Evolutionary conservation across 164 flowering plant species (phyloP), one percentile per base, ranked within the genome.

Genomic region (Chimonanthus salicifolius): DNA sequence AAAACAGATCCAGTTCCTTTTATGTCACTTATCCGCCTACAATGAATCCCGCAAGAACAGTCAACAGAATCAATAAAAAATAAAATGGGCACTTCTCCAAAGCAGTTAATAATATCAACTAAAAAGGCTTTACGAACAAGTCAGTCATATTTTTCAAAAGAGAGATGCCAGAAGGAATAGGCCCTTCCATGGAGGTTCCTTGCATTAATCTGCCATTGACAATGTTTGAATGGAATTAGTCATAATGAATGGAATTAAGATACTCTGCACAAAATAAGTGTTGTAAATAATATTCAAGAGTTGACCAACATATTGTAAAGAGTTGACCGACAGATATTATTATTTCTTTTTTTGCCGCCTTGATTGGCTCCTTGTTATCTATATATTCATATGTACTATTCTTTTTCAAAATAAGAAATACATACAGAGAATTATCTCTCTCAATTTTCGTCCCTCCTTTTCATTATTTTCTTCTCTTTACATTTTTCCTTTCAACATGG

Each of bases 21-120:
- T 68, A 88, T 68, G 58, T 92, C 98, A 78, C 87, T 86, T 15
- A 91, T 89, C 79, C 92, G 88, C 87, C 96, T 92, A 87, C 64
- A 73, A 33, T 3, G 45, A 11, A 65, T 11, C 4, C 45, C 7
- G n/a, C 3, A 54, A 54, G 60, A 16, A 16, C 5, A 13, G 11
- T 54, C 60, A 54, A 45, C 68, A 33, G 6, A 45, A 65, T 65
- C 45, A 45, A 48, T 4, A 2, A 62, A 4, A 15, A 62, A 16
- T 18, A 18, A 3, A 62, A 62, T 4, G 16, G 46, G 4, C 7
- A 60, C 6, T 43, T 11, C 4, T 3, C 46, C 10, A 9, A 1
- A 64, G 33, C n/a, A n/a, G n/a, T 15, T 9, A 8, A 20, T 3
- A 13, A 6, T 64, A n/a, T 6, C 18, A 76, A 51, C 13, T 16